Evolutionary conservation across 1,284 basidiomycete species (phyloP), one percentile per base, ranked within the genome.

Genomic region (Ceratobasidium sp.): DNA sequence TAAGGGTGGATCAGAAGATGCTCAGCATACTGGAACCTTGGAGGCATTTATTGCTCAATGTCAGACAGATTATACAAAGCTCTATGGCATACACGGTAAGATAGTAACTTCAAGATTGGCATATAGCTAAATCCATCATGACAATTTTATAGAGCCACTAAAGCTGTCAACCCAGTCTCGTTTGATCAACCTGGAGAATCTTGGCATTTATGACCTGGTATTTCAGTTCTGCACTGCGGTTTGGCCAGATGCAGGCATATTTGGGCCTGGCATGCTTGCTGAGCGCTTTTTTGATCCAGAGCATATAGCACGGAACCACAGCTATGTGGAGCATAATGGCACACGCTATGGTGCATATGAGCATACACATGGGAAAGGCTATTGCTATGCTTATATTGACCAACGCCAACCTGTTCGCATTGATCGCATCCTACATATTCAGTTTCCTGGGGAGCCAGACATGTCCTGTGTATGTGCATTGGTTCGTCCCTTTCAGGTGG

Each of bases 181-280:
- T 8, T 1, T 30, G 4, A 30, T 57, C 21, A 18, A 59, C 41
- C 34, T 70, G 2, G 28, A 70, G 8, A 5, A 43, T 18, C 3
- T 46, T 18, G 50, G 43, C 16, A 21, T 59, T 26, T 70, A 59
- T 18, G 1, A 16, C 8, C 9, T 28, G 36, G 21, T 34, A 50
- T 18, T 30, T 58, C 1, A 26, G 12, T 70, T 70, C 45, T 70
- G 67, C 26, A 28, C 23, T 3, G 41, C 3, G 12, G 34, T n/a
- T 10, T 70, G 67, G 67, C 67, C 67, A 2, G n/a, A 34, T 34
- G 67, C 67, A 5, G 67, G 67, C 3, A 39, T 70, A 18, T 70
- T 70, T 48, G 65, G 67, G 8, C 61, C 43, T 14, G 28, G 45
- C 4, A n/a, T 46, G 41, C 18, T 64, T n/a, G 6, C 3, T 6